Percentiles rank a stretch among this genome's conserved stretches.
Conservation (phyloP, 2,329 filamentous ascomycete species). For the Aureobasidium sp. region DNA sequence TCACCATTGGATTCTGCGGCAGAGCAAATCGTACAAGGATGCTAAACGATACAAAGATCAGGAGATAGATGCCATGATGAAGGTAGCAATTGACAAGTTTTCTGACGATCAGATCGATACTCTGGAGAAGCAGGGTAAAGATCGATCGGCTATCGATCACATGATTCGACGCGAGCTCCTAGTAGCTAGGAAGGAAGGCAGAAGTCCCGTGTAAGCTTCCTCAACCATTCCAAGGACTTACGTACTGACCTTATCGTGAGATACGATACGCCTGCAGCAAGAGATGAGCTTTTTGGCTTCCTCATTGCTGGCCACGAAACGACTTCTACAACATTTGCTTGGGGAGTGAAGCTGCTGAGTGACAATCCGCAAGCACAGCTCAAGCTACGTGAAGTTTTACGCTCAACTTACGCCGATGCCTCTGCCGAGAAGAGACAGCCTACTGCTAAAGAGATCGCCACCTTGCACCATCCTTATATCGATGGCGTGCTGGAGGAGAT, state of each 20-base stretch:
- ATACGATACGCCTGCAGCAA: conserved; percentile 22
- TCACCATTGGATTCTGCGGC: conserved; percentile 21
- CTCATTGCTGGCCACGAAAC: conserved; percentile 43
- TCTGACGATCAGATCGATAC: conserved; percentile 18
- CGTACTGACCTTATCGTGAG: conserved; percentile 9
- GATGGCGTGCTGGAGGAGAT: conserved; percentile 39
- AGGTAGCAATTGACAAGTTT: conserved; percentile 25
- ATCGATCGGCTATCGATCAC: conserved; percentile 32
- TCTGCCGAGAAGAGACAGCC: conserved; percentile 21
- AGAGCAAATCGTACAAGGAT: conserved; percentile 9
- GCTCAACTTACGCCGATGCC: conserved; percentile 23
- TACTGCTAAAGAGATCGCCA: conserved; percentile 27
- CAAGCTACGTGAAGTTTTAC: conserved; percentile 30
- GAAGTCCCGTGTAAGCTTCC: conserved; percentile 20
- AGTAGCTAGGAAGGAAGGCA: conserved; percentile 30
- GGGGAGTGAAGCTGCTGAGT: conserved; percentile 37
- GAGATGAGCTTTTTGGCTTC: conserved; percentile 29
- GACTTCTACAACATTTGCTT: conserved; percentile 35
- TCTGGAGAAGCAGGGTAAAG: conserved; percentile 23
- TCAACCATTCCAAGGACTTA: neutral
- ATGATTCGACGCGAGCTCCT: conserved; percentile 30
- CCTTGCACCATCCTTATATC: conserved; percentile 34
- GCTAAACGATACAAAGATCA: conserved; percentile 24
- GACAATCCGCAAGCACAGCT: conserved; percentile 29
- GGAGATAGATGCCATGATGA: conserved; percentile 31